These are phyloP conservation scores for Pichia rugopelliculosa DNA, from an alignment of 805 yeast species.

Conservation along the genomic window DNA sequence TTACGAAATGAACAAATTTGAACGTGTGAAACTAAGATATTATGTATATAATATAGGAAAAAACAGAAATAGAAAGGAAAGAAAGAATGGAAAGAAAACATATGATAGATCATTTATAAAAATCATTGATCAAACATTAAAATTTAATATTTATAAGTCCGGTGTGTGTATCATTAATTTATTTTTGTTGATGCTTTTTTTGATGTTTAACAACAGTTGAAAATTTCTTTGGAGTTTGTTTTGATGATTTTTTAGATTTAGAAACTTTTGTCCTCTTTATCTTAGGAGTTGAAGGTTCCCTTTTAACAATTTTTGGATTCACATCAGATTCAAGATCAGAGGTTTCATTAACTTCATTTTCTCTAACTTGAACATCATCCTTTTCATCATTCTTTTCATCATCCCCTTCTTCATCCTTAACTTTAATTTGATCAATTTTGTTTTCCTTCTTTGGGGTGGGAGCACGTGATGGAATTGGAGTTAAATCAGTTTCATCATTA, in stretches of 20 bases:
- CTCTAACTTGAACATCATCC: too few species aligned
- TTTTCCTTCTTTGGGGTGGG: background rate
- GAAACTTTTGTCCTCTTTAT: background rate
- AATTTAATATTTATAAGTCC: too few species aligned
- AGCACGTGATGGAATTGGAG: background rate
- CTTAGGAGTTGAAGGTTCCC: background rate
- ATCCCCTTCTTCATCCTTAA: background rate
- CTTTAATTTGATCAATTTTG: background rate
- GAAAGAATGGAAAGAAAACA: too few species aligned
- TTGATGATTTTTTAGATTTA: background rate
- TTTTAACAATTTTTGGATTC: background rate
- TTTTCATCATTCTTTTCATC: background rate
- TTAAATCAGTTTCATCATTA: conserved; percentile 9
- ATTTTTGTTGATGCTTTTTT: background rate
- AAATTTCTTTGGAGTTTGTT: conserved; percentile 6
- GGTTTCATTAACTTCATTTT: too few species aligned
- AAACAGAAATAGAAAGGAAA: too few species aligned
- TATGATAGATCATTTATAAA: too few species aligned
- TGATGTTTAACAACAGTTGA: background rate
- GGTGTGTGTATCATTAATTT: background rate
- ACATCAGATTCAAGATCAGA: background rate
- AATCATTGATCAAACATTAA: too few species aligned
- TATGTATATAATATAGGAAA: too few species aligned
- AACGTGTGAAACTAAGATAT: too few species aligned
- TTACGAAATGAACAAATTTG: too few species aligned